These are phyloP conservation scores for Wickerhamomyces alni DNA, from an alignment of 805 yeast species.

Conservation along the genomic window DNA sequence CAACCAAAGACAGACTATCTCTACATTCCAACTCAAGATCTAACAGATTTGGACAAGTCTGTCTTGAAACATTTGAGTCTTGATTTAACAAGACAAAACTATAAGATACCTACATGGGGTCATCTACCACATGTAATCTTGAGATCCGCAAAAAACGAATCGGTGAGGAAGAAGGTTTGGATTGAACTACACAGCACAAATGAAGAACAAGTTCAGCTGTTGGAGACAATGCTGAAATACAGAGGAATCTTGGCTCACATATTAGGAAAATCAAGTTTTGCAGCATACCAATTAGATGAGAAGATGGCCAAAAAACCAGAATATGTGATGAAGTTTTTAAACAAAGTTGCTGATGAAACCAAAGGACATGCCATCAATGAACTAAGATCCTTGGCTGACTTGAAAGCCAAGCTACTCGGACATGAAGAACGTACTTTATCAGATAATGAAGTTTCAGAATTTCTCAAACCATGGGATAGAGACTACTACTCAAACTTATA, in stretches of 20 bases:
- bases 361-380: slow-evolving; percentile 55
- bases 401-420: slow-evolving; percentile 27
- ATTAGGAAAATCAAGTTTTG: slow-evolving; percentile 64
- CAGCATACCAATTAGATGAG: slow-evolving; percentile 77
- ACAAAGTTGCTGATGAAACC: slow-evolving; percentile 47
- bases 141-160: slow-evolving; percentile 47
- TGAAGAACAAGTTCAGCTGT: slow-evolving; percentile 49
- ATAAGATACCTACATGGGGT: slow-evolving; percentile 55
- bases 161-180: slow-evolving; percentile 69
- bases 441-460: slow-evolving; percentile 36
- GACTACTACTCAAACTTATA: slow-evolving; percentile 49
- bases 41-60: slow-evolving; percentile 17
- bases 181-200: slow-evolving; percentile 62
- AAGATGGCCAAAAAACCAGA: slow-evolving; percentile 85
- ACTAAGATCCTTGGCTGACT: slow-evolving; percentile 39
- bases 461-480: slow-evolving; percentile 87
- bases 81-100: slow-evolving; percentile 33
- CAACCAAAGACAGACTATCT: slow-evolving; percentile 14
- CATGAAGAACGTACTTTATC: slow-evolving; percentile 16
- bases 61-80: slow-evolving; percentile 24
- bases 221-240: slow-evolving; percentile 54
- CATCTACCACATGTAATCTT: slow-evolving; percentile 60
- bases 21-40: slow-evolving; percentile 15
- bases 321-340: slow-evolving; percentile 66
- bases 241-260: slow-evolving; percentile 68